These are phyloP conservation scores for Lathyrus aphaca DNA, from an alignment of 306 rosid genomes.

Conservation along the genomic window DNA sequence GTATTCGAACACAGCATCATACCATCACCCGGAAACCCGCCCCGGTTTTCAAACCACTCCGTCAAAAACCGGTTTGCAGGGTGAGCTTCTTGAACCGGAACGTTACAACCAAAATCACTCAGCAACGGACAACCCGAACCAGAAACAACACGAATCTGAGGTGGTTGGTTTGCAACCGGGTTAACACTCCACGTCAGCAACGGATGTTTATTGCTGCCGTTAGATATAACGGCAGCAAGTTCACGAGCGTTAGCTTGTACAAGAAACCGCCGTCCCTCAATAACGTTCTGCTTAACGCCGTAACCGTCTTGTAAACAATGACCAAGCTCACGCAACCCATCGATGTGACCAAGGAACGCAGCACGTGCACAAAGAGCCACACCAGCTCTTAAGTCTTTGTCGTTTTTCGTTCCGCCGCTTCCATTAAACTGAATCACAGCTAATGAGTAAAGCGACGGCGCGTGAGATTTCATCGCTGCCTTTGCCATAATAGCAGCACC, in stretches of 20 bases:
- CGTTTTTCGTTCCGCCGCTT: conserved; percentile 85
- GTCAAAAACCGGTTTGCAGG: conserved; percentile 69
- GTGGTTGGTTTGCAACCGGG: conserved; percentile 33
- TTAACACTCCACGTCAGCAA: conserved; percentile 54
- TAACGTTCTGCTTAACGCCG: conserved; percentile 80
- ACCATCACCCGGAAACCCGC: conserved; percentile 49
- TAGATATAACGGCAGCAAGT: conserved; percentile 69
- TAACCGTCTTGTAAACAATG: conserved; percentile 97
- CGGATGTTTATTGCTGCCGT: conserved; percentile 38
- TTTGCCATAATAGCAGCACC: conserved; percentile 90
- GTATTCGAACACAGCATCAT: conserved; percentile 75
- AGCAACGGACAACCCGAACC: conserved; percentile 71
- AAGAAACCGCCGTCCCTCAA: conserved; percentile 80
- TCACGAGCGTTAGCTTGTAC: conserved; percentile 95
- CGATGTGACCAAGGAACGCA: conserved; percentile 86
- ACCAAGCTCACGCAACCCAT: conserved; percentile 85
- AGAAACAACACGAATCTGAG: conserved; percentile 36
- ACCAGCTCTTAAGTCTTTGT: conserved; percentile 85
- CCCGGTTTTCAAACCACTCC: conserved; percentile 67
- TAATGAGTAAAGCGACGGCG: conserved; percentile 79
- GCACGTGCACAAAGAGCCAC: conserved; percentile 93
- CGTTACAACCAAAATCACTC: conserved; percentile 89
- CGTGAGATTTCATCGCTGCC: conserved; percentile 89
- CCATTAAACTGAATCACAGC: conserved; percentile 97
- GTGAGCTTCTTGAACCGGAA: conserved; percentile 78